Evolutionary conservation across 176 grass and related monocot species (phyloP), one percentile per base, ranked within the genome.

Genomic region (Phoenix roebelenii): DNA sequence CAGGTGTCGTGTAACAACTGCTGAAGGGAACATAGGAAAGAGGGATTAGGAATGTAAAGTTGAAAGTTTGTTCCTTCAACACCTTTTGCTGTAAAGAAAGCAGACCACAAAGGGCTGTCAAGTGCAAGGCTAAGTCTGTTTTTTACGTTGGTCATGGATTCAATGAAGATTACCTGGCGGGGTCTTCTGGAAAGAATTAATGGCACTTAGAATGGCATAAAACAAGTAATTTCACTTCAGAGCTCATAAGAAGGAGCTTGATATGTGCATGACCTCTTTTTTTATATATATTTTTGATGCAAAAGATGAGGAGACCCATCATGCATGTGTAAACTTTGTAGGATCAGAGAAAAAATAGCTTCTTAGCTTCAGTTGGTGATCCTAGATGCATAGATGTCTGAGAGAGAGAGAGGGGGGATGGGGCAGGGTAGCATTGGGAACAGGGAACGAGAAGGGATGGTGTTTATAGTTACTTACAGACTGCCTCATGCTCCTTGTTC

Each of bases 161-260:
- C 51, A 32, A 67, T 10, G 15, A 32, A 53, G 28, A 15, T 35
- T 78, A 83, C 89, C 89, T 95, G 89, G 56, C 85, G 78, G 85
- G 89, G 81, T 83, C 86, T 72, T 95, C 89, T 20, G 20, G 20
- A 20, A 20, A 20, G 20, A 20, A 20, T 20, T 20, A 20, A 20
- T 20, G 20, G 20, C 20, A 20, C 20, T 20, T 20, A 20, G n/a
- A 69, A 63, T 26, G 24, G 16, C 15, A 16, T 3, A 44, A 14
- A 44, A 3, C 35, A 44, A 44, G 35, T 12, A 14, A 44, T 3
- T 12, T 14, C 10, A 44, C 35, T 44, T 44, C 30, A 12, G 7
- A 44, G 7, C 35, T 44, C 35, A 12, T 12, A 12, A 44, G 35
- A 4, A 32, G 29, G 35, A 44, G 35, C 35, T 44, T 44, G 35